phyloP scores from a whole-genome alignment of 108 stramenopile species.

The Cyclotella distinguenda region DNA sequence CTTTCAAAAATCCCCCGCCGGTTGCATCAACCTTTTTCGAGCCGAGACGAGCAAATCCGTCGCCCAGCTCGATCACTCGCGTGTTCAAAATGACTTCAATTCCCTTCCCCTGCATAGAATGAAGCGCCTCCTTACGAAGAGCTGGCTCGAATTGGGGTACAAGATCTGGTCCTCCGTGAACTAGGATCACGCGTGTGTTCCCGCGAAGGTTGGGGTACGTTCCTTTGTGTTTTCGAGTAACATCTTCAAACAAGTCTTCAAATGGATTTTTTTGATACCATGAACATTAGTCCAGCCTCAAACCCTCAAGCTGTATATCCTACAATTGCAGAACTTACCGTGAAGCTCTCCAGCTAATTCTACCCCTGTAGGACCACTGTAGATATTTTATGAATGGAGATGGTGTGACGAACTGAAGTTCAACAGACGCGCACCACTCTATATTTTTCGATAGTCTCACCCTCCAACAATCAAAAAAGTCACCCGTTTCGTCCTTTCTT shows the following conservation, averaged over 20 bases:
- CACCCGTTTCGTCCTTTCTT: slow-evolving; percentile 44
- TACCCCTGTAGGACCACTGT: slow-evolving; percentile 67
- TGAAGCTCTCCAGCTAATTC: slow-evolving; percentile 65
- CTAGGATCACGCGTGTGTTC: slow-evolving; percentile 45
- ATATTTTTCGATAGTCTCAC: neutral
- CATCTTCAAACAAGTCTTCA: slow-evolving; percentile 49
- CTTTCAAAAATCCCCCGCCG: slow-evolving; percentile 7
- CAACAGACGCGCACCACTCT: neutral
- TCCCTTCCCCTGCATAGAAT: slow-evolving; percentile 37
- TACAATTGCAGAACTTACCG: neutral
- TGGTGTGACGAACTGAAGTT: neutral
- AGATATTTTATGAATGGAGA: neutral
- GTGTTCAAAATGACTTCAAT: slow-evolving; percentile 59
- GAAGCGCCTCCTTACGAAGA: slow-evolving; percentile 42
- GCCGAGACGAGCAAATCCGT: slow-evolving; percentile 28
- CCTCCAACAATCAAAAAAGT: slow-evolving; percentile 65
- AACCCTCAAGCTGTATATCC: neutral
- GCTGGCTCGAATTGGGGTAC: slow-evolving; percentile 59
- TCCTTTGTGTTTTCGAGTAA: slow-evolving; percentile 37
- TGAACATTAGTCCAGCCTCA: neutral
- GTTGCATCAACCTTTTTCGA: slow-evolving; percentile 28
- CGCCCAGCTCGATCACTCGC: slow-evolving; percentile 45
- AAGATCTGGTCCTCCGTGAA: slow-evolving; percentile 49
- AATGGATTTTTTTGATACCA: neutral
- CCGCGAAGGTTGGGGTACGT: slow-evolving; percentile 44